These are phyloP conservation scores for Aureobasidium melanogenum DNA, from an alignment of 2,329 filamentous ascomycete species.

Conservation along the genomic window DNA sequence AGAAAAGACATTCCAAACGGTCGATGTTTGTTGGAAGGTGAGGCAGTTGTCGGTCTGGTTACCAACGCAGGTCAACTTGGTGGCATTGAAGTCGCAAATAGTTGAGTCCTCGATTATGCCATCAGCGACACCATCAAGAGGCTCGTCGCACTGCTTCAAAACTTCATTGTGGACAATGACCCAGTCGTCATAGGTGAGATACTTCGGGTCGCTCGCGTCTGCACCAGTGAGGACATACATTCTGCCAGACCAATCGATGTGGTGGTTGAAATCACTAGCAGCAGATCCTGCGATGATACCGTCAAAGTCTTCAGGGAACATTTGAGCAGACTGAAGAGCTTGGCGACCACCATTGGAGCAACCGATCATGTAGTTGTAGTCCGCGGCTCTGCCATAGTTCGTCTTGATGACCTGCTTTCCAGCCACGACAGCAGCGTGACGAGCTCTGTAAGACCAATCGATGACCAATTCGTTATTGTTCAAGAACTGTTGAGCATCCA, in stretches of 20 bases:
- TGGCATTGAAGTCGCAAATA: conserved; percentile 35
- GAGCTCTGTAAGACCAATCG: conserved; percentile 26
- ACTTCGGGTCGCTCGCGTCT: conserved; percentile 31
- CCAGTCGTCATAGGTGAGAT: conserved; percentile 34
- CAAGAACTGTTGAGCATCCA: conserved; percentile 22
- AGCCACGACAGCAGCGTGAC: conserved; percentile 24
- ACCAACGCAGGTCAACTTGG: conserved; percentile 30
- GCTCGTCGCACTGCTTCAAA: conserved; percentile 42
- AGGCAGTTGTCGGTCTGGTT: conserved; percentile 33
- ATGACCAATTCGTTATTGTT: conserved; percentile 24
- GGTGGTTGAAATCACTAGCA: conserved; percentile 35
- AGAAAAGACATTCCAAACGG: conserved; percentile 35
- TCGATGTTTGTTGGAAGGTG: conserved; percentile 34
- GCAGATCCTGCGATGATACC: conserved; percentile 43
- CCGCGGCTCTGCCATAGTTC: conserved; percentile 31
- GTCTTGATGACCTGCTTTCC: conserved; percentile 26
- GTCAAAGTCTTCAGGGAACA: conserved; percentile 50
- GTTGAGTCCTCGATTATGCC: conserved; percentile 40
- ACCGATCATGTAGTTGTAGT: conserved; percentile 47
- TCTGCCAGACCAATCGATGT: conserved; percentile 35
- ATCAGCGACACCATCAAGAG: conserved; percentile 40
- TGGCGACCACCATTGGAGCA: conserved; percentile 53
- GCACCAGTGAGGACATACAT: conserved; percentile 35
- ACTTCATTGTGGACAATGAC: conserved; percentile 34
- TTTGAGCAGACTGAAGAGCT: conserved; percentile 45